Conservation (phyloP, 2,329 filamentous ascomycete genomes). For the Exophiala lecanii-corni region DNA sequence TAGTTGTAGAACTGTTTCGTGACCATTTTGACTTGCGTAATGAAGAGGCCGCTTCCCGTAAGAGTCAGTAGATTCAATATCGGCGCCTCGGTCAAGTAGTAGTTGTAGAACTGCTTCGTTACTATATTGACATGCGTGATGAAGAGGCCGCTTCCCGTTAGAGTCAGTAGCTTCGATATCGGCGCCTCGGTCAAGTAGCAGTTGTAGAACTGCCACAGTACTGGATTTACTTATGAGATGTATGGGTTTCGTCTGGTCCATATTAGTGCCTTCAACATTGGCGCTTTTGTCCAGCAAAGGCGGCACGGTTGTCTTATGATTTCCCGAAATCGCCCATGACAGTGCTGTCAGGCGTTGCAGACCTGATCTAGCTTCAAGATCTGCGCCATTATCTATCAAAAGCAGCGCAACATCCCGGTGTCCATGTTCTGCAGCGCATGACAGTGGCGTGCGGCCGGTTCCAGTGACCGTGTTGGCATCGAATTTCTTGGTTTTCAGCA, state of each 20-base stretch:
- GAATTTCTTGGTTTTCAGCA: slow-evolving; percentile 19
- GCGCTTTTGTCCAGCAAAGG: no score
- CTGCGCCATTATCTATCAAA: slow-evolving; percentile 10
- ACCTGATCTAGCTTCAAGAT: slow-evolving; percentile 1
- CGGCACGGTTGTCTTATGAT: no score
- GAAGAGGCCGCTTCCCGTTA: no score
- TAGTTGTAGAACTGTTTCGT: slow-evolving; percentile 11
- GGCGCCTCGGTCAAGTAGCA: slow-evolving; percentile 20
- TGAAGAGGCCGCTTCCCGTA: background rate
- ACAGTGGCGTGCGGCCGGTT: slow-evolving; percentile 20
- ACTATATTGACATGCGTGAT: slow-evolving; percentile 13
- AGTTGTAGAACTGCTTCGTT: slow-evolving; percentile 11
- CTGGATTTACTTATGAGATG: no score
- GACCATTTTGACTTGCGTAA: slow-evolving; percentile 14
- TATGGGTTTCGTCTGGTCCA: no score
- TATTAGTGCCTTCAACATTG: no score
- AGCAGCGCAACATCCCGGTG: slow-evolving; percentile 8
- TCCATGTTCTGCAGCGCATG: background rate
- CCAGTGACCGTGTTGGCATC: slow-evolving; percentile 19
- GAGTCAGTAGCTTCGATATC: slow-evolving; percentile 14
- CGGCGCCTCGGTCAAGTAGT: slow-evolving; percentile 10
- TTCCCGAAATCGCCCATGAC: no score
- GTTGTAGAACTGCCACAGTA: slow-evolving; percentile 16
- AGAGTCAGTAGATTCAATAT: slow-evolving; percentile 2
- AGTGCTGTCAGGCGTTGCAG: background rate